Conservation (phyloP, 2,329 filamentous ascomycete species). For the Rachicladosporium sp. region DNA sequence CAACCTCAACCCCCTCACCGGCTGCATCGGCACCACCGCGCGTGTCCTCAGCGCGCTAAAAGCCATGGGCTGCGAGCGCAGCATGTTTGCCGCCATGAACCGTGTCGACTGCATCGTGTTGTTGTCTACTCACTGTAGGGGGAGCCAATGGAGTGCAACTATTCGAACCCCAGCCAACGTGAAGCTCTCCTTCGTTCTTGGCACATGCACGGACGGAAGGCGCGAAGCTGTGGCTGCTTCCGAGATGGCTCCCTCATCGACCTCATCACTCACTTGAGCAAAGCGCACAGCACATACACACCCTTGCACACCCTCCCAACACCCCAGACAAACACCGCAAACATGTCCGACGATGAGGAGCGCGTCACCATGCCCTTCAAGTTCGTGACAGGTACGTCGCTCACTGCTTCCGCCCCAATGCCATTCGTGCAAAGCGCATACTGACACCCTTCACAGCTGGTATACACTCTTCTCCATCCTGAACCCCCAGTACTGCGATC, state of each 20-base stretch:
- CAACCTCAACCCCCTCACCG: slow-evolving; percentile 20
- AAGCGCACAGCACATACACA: slow-evolving; percentile 9
- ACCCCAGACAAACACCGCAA: slow-evolving; percentile 36
- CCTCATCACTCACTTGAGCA: slow-evolving; percentile 10
- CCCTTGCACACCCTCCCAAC: slow-evolving; percentile 6
- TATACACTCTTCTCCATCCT: slow-evolving; percentile 12
- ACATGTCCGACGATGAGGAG: slow-evolving; percentile 84
- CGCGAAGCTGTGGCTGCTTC: slow-evolving; percentile 2
- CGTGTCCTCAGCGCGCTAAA: too few species aligned
- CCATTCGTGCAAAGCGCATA: slow-evolving; percentile 14
- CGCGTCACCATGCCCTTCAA: slow-evolving; percentile 99
- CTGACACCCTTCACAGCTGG: slow-evolving; percentile 20
- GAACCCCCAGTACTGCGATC: neutral
- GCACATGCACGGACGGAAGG: too few species aligned
- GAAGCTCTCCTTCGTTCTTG: too few species aligned
- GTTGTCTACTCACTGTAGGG: slow-evolving; percentile 17
- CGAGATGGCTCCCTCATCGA: slow-evolving; percentile 6
- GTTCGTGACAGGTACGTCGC: slow-evolving; percentile 87
- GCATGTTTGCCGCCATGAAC: slow-evolving; percentile 27
- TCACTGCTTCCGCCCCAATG: slow-evolving; percentile 17
- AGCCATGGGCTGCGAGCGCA: slow-evolving; percentile 23
- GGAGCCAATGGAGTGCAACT: neutral
- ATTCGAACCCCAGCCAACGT: too few species aligned
- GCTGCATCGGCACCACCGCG: slow-evolving; percentile 9
- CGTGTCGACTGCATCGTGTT: slow-evolving; percentile 27